phyloP scores from a whole-genome alignment of 2,329 filamentous ascomycete species.

The Sordariomycetes sp. region DNA sequence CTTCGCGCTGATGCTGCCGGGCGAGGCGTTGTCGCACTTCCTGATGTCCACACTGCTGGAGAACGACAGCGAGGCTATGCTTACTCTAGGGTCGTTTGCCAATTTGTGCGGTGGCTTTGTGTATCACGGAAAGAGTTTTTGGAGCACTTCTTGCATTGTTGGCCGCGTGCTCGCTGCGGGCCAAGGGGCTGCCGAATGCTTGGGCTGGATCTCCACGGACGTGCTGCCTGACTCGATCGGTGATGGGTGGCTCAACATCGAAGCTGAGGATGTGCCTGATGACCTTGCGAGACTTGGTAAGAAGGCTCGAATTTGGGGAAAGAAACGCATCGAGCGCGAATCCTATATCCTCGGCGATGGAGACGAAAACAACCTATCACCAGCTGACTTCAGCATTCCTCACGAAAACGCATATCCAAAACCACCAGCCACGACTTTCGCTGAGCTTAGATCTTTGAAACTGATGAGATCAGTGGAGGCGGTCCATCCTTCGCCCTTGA shows the following conservation, averaged over 20 bases:
- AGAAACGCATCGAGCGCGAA: constrained; percentile 48
- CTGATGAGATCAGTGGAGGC: constrained; percentile 35
- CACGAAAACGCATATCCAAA: constrained; percentile 44
- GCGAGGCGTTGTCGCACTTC: constrained; percentile 52
- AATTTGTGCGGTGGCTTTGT: constrained; percentile 57
- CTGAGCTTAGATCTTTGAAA: constrained; percentile 42
- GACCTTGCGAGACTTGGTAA: constrained; percentile 39
- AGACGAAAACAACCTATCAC: constrained; percentile 42
- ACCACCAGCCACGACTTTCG: constrained; percentile 34
- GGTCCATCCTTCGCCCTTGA: constrained; percentile 32
- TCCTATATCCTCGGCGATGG: constrained; percentile 51
- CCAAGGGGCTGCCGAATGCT: constrained; percentile 52
- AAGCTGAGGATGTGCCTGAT: constrained; percentile 42
- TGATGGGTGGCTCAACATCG: constrained; percentile 52
- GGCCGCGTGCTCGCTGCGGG: constrained; percentile 56
- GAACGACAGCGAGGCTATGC: constrained; percentile 51
- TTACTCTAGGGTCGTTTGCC: constrained; percentile 48
- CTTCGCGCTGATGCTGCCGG: constrained; percentile 55
- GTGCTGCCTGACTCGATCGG: constrained; percentile 40
- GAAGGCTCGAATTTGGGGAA: constrained; percentile 53
- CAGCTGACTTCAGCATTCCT: constrained; percentile 55
- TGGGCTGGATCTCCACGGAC: constrained; percentile 60
- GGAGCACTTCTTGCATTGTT: constrained; percentile 58
- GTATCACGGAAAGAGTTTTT: constrained; percentile 56
- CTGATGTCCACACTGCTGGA: constrained; percentile 59